Conservation (phyloP, 495 filamentous ascomycete species). For the Tricharina praecox region DNA sequence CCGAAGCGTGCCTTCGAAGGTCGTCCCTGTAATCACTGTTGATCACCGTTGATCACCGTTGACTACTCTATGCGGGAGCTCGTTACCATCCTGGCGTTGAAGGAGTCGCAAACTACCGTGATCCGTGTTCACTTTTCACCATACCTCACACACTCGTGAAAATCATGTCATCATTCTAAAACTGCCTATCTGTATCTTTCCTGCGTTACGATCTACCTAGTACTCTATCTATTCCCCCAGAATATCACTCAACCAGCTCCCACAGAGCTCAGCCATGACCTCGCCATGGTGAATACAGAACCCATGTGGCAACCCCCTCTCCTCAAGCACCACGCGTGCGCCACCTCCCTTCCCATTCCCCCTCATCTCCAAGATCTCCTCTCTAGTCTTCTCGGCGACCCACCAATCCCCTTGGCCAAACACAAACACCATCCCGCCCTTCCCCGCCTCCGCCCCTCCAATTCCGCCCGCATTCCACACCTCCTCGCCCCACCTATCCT, state of each 20-base stretch:
- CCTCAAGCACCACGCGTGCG: background rate
- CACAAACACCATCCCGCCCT: conserved; percentile 31
- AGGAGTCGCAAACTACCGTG: too few species aligned
- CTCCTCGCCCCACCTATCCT: conserved; percentile 63
- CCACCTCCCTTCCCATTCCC: background rate
- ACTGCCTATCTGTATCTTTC: too few species aligned
- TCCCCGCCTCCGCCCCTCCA: conserved; percentile 40
- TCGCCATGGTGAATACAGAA: conserved; percentile 6
- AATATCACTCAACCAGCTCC: conserved; percentile 2
- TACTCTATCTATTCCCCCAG: too few species aligned
- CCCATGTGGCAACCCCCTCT: conserved; percentile 4
- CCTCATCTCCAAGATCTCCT: conserved; percentile 30
- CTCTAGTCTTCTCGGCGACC: conserved; percentile 4
- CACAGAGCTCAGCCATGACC: conserved; percentile 6
- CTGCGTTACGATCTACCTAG: too few species aligned
- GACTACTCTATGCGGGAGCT: too few species aligned
- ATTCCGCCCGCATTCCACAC: conserved; percentile 49
- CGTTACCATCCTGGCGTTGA: too few species aligned
- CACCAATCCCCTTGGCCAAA: conserved; percentile 21
- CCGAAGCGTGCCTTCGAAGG: too few species aligned
- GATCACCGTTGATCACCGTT: too few species aligned
- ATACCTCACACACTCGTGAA: too few species aligned
- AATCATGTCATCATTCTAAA: too few species aligned
- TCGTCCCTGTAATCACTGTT: too few species aligned
- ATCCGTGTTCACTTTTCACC: too few species aligned